These are phyloP conservation scores for Ganoderma sinense DNA, from an alignment of 1,284 basidiomycete genomes.

Conservation along the genomic window DNA sequence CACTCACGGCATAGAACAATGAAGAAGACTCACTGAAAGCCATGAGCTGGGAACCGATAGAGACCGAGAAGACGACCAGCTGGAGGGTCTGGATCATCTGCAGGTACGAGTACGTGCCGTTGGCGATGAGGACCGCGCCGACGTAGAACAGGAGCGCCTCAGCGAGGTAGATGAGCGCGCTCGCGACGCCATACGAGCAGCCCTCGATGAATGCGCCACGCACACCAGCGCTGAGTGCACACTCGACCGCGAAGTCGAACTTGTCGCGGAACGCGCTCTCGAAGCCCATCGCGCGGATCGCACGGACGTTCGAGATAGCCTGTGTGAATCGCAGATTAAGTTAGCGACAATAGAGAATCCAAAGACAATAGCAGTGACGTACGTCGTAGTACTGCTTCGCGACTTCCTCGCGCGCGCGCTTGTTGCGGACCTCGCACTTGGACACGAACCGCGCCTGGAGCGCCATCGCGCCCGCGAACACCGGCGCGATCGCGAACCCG, in stretches of 20 bases:
- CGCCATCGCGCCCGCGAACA: constrained; percentile 81
- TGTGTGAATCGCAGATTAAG: constrained; percentile 39
- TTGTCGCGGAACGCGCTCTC: constrained; percentile 75
- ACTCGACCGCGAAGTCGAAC: constrained; percentile 69
- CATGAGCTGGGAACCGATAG: constrained; percentile 90
- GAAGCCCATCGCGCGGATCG: constrained; percentile 91
- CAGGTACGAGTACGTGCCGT: constrained; percentile 85
- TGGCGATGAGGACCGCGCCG: constrained; percentile 83
- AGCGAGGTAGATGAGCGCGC: constrained; percentile 85
- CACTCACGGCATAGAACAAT: background rate
- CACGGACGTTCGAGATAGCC: constrained; percentile 87
- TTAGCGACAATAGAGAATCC: constrained; percentile 7
- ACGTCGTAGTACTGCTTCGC: constrained; percentile 90
- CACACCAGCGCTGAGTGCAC: constrained; percentile 75
- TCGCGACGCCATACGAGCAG: constrained; percentile 82
- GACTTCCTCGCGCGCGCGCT: constrained; percentile 85
- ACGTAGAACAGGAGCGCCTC: constrained; percentile 93
- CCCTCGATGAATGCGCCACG: constrained; percentile 86
- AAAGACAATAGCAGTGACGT: constrained; percentile 34
- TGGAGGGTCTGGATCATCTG: constrained; percentile 92
- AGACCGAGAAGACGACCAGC: constrained; percentile 92
- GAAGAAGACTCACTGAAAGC: constrained; percentile 75
- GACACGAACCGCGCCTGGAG: constrained; percentile 76
- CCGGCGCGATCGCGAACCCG: constrained; percentile 86
- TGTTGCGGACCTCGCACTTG: constrained; percentile 82